phyloP scores from a whole-genome alignment of 2,329 filamentous ascomycete species.

The Daldinia eschscholtzii region DNA sequence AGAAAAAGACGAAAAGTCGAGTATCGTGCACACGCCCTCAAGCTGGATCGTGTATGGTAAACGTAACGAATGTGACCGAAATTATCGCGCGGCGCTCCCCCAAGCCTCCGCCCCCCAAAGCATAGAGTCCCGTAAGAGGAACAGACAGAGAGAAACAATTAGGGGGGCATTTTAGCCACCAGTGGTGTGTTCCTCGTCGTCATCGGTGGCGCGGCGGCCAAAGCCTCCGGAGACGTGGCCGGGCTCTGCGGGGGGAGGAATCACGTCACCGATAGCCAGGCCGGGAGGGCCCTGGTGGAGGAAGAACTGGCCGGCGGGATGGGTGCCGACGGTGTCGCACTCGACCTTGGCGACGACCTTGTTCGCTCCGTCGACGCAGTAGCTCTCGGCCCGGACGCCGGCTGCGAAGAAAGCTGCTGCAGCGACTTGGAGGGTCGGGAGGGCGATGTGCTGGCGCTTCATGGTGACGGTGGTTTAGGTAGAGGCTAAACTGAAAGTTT shows the following conservation, averaged over 20 bases:
- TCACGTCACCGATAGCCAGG: not conserved
- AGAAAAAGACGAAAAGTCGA: not conserved
- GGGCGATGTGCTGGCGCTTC: constrained; percentile 17
- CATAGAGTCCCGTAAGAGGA: too few species aligned
- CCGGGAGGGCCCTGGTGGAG: constrained; percentile 5
- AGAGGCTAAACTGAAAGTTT: not conserved
- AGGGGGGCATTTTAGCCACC: not conserved
- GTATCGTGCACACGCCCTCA: not conserved
- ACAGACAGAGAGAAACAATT: too few species aligned
- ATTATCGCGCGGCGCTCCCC: not conserved
- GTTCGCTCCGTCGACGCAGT: constrained; percentile 13
- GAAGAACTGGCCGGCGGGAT: constrained; percentile 13
- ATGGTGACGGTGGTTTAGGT: not conserved
- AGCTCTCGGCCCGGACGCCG: not conserved
- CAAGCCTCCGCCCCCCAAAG: not conserved
- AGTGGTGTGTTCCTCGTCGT: not conserved
- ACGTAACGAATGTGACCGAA: not conserved
- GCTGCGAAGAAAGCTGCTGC: constrained; percentile 21
- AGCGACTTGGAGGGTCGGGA: constrained; percentile 14
- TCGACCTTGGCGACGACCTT: constrained; percentile 10
- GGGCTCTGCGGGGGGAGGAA: not conserved
- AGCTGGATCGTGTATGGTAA: not conserved
- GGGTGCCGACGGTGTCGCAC: not conserved
- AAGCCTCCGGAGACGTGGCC: constrained; percentile 14
- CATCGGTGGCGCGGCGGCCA: not conserved